Evolutionary conservation across 306 rosid genomes (phyloP).

Genomic region (Ormosia semicastrata): DNA sequence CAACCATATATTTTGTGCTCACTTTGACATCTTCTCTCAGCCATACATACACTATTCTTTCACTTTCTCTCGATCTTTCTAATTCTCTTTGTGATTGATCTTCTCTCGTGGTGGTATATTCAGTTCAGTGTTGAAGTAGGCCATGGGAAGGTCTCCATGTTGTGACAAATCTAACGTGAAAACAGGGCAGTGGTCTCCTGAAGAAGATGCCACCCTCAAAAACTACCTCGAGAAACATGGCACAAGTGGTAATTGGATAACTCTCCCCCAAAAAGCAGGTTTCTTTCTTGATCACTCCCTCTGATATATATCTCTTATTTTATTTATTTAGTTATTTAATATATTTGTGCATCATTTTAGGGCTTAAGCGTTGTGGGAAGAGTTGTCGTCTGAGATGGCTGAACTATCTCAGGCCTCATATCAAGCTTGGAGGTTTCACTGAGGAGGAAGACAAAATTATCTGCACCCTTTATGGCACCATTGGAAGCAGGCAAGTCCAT

Average conservation of each 20-base stretch:
- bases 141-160: conserved; percentile 43
- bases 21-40: background rate
- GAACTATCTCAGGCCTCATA: conserved; percentile 41
- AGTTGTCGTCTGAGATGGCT: conserved; percentile 40
- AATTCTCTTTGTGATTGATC: background rate
- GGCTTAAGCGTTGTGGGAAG: conserved; percentile 40
- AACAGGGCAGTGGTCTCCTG: conserved; percentile 35
- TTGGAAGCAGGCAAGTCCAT: conserved; percentile 31
- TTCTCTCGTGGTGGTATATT: background rate
- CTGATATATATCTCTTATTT: background rate
- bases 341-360: background rate
- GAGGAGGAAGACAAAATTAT: conserved; percentile 35
- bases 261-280: conserved; percentile 43
- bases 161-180: conserved; percentile 43
- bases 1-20: background rate
- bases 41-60: background rate
- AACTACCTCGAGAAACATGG: conserved; percentile 34
- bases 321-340: background rate
- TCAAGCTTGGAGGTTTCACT: conserved; percentile 38
- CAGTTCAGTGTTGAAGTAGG: background rate
- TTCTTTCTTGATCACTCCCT: background rate
- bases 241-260: conserved; percentile 30
- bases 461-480: conserved; percentile 31
- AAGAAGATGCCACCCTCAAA: conserved; percentile 30
- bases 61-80: no score